phyloP scores from a whole-genome alignment of 176 grass and related monocot genomes.

The Musa schizocarpa region DNA sequence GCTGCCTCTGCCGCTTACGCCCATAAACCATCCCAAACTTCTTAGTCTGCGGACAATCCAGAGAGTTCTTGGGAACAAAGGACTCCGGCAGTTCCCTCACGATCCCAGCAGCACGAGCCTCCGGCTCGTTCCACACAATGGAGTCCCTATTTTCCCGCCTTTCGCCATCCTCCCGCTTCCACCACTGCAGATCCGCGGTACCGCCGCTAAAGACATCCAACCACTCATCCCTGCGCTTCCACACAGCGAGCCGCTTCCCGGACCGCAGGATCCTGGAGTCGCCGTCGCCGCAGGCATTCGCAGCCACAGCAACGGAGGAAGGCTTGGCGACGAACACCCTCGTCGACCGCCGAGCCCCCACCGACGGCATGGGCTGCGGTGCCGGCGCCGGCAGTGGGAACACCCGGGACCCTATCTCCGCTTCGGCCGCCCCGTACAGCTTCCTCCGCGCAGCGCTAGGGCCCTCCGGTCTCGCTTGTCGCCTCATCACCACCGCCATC shows the following conservation, averaged over 20 bases:
- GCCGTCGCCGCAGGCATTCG: neutral
- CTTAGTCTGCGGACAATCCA: constrained; percentile 12
- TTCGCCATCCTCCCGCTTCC: neutral
- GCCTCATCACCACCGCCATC: constrained; percentile 16
- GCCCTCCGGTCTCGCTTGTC: constrained; percentile 38
- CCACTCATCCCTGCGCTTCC: constrained; percentile 16
- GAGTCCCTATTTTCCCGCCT: neutral
- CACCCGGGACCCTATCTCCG: constrained; percentile 1
- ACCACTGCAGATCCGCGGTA: neutral
- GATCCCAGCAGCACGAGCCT: neutral
- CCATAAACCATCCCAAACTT: constrained; percentile 57
- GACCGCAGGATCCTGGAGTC: constrained; percentile 30
- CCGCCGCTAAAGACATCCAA: neutral
- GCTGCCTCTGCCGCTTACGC: constrained; percentile 35
- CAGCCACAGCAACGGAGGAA: neutral
- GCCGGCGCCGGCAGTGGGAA: constrained; percentile 11
- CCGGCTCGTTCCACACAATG: neutral
- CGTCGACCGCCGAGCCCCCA: constrained; percentile 62
- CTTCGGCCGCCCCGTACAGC: constrained; percentile 6
- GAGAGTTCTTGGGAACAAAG: neutral
- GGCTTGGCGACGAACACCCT: constrained; percentile 62
- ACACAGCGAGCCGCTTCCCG: constrained; percentile 50
- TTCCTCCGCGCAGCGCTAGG: constrained; percentile 1
- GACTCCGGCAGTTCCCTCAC: neutral
- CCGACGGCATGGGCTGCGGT: constrained; percentile 52